These are phyloP conservation scores for Sporothrix humicola DNA, from an alignment of 2,329 filamentous ascomycete genomes.

Conservation along the genomic window DNA sequence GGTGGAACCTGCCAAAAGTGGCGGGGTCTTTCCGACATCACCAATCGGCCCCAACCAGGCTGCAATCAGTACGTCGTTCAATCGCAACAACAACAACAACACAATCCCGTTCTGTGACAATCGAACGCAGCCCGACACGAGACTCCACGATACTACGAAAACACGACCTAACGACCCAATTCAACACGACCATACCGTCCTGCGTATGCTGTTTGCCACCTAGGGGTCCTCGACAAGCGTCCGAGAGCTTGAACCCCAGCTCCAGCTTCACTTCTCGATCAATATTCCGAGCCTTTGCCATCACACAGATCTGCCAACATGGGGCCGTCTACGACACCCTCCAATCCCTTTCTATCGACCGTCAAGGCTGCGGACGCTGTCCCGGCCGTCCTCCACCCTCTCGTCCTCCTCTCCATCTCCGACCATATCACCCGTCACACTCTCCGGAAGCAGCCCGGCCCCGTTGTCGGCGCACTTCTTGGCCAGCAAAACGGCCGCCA, in stretches of 20 bases:
- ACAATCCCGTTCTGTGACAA: neutral
- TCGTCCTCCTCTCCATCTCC: constrained; percentile 94
- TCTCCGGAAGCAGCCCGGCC: constrained; percentile 74
- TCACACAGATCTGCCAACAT: neutral
- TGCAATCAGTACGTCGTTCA: neutral
- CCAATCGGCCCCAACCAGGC: constrained; percentile 17
- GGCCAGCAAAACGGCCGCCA: constrained; percentile 90
- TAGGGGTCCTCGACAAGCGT: neutral
- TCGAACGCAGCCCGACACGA: neutral
- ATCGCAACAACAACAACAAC: neutral
- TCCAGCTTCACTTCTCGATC: neutral
- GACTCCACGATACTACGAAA: neutral
- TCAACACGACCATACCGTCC: neutral
- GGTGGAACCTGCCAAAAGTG: constrained; percentile 8
- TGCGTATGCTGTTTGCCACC: neutral
- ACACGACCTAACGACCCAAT: neutral
- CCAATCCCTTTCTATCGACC: constrained; percentile 67
- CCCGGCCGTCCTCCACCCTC: constrained; percentile 84
- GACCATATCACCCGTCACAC: constrained; percentile 95
- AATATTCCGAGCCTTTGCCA: neutral
- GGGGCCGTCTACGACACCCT: constrained; percentile 11
- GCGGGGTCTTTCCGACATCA: constrained; percentile 22
- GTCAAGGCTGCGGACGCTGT: constrained; percentile 75
- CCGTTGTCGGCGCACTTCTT: constrained; percentile 84
- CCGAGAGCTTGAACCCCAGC: constrained; percentile 6